Base-by-base conservation (phyloP, 768 basidiomycete genomes). In the Strobilomyces dryophilus region DNA sequence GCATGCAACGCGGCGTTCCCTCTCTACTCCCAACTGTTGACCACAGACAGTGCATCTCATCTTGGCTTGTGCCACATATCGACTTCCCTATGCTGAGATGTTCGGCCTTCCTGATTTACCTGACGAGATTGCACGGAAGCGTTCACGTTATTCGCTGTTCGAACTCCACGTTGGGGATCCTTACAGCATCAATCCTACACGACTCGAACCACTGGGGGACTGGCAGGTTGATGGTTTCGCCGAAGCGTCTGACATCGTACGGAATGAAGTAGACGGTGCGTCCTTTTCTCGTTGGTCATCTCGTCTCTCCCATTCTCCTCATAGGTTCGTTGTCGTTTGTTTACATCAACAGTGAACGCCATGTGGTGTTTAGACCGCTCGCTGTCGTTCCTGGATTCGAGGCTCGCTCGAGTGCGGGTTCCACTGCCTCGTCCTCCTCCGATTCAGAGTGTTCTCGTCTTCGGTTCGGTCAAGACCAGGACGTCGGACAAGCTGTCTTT, bases 141-240 rank as follows among this genome's bases (percentile, higher is more conserved):
- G 3, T 36, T 58, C 62, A 31, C 45, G 49, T 24, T 63, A 58
- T 45, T 57, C 65, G 14, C 37, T 67, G 45, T 68, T 67, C 47
- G 52, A 68, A 49, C 60, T 67, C 26, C 60, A 53, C 43, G 51
- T 64, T 11, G 68, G 61, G 15, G 66, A 67, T 18, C 12, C 49
- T 34, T 47, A 56, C 20, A 31, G 45, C 17, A 52, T 66, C 10
- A 17, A 58, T 12, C 53, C 58, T 24, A 54, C 66, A 14, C 63
- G 58, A 26, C 71, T 87, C 1, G 73, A 73, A 47, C 72, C 72
- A 39, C 56, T 85, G 10, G 79, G 80, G 8, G 78, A 82, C 43
- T 85, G 83, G 81, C 61, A 74, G 21, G 63, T 82, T 7, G 76
- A 79, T 37, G 79, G 83, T 11, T 72, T 73, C 14, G 69, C 76